These are phyloP conservation scores for Hyphodiscus hymeniophilus DNA, from an alignment of 495 filamentous ascomycete genomes.

Conservation along the genomic window DNA sequence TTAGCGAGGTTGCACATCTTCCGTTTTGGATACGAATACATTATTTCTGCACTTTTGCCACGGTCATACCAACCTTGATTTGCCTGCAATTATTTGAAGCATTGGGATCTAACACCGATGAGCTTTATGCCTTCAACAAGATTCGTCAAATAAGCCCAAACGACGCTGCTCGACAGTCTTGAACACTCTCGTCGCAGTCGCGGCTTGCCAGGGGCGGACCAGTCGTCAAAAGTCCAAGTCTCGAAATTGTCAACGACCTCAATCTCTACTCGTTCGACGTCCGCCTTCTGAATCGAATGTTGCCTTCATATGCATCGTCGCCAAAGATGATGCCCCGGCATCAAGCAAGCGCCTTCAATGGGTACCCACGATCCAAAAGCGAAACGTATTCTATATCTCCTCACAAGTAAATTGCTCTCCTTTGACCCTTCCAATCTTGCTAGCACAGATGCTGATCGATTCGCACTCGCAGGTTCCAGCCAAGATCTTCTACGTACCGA, in stretches of 20 bases:
- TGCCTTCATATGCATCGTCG: slow-evolving; percentile 5
- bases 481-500: slow-evolving; percentile 61
- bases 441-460: neutral
- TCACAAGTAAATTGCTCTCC: slow-evolving; percentile 55
- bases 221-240: slow-evolving; percentile 10
- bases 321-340: slow-evolving; percentile 49
- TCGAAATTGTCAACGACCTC: neutral
- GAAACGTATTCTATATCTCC: slow-evolving; percentile 78
- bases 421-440: neutral
- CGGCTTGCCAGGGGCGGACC: no score
- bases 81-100: no score
- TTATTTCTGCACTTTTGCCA: no score
- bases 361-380: slow-evolving; percentile 50
- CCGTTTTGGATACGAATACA: no score
- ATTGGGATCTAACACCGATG: no score
- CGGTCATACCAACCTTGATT: no score
- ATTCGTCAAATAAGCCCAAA: no score
- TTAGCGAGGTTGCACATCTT: no score
- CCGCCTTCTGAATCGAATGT: slow-evolving; percentile 3
- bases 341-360: slow-evolving; percentile 65
- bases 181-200: no score
- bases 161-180: no score
- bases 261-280: neutral
- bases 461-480: slow-evolving; percentile 62
- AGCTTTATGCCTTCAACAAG: no score